phyloP scores from a whole-genome alignment of 1,284 basidiomycete species.

The Fomitopsis palustris region DNA sequence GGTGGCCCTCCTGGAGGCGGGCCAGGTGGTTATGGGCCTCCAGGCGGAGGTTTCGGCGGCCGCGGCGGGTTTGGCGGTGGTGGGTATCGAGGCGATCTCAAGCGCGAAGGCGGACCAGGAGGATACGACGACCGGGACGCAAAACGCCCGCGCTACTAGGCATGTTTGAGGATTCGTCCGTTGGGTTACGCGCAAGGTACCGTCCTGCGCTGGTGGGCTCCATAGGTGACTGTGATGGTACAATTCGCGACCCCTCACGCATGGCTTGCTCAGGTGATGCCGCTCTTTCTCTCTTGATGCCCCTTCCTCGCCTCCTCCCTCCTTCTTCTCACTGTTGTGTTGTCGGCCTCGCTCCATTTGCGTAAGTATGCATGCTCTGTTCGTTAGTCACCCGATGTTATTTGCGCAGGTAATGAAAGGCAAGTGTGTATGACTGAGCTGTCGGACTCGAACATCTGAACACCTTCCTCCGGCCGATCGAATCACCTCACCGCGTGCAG shows the following conservation, averaged over 20 bases:
- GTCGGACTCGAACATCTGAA: not conserved
- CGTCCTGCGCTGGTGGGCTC: not conserved
- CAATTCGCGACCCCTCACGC: slow-evolving; percentile 10
- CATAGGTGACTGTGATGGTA: slow-evolving; percentile 12
- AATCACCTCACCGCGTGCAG: not conserved
- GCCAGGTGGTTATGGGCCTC: slow-evolving; percentile 33
- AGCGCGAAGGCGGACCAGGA: slow-evolving; percentile 64
- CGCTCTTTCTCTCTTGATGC: not conserved
- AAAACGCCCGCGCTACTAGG: slow-evolving; percentile 79
- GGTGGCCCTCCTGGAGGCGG: slow-evolving; percentile 32
- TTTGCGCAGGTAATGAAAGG: slow-evolving; percentile 24
- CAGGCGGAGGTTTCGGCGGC: slow-evolving; percentile 27
- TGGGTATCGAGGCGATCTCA: slow-evolving; percentile 49
- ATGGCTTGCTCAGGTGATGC: not conserved
- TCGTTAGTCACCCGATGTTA: slow-evolving; percentile 4
- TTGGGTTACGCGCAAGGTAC: not conserved
- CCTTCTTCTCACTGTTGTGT: not conserved
- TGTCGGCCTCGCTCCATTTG: slow-evolving; percentile 8
- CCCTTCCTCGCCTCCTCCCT: not conserved
- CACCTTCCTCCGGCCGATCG: not conserved
- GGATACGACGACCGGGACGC: slow-evolving; percentile 77
- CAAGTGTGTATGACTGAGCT: slow-evolving; percentile 22
- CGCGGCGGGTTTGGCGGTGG: slow-evolving; percentile 27
- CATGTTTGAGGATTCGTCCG: not conserved
- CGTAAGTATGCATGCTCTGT: slow-evolving; percentile 23